Evolutionary conservation across 495 filamentous ascomycete genomes (phyloP).

Genomic region (Aspergillus indologenus): DNA sequence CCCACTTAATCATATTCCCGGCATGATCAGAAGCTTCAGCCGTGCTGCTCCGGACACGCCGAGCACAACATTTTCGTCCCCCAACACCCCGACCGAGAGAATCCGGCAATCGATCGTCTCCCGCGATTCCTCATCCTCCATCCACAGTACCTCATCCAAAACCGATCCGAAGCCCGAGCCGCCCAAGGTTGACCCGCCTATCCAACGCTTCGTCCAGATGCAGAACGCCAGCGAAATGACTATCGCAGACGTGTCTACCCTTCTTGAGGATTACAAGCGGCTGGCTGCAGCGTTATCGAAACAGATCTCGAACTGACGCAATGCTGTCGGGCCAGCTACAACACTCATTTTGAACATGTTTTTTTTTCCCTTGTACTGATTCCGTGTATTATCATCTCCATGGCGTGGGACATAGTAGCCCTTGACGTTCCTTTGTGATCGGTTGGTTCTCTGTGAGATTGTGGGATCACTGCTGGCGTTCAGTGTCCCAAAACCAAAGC

Average conservation of each 20-base stretch:
- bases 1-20: constrained; percentile 72
- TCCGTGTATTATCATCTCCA: neutral
- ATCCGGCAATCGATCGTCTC: constrained; percentile 28
- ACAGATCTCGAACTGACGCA: constrained; percentile 32
- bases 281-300: constrained; percentile 51
- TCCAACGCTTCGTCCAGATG: constrained; percentile 76
- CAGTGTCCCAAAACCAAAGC: neutral
- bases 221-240: constrained; percentile 74
- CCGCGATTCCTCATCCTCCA: constrained; percentile 18
- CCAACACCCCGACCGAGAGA: constrained; percentile 29
- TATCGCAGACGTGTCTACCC: constrained; percentile 74
- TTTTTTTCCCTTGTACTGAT: neutral
- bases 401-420: neutral
- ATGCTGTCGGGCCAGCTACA: neutral
- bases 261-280: constrained; percentile 85
- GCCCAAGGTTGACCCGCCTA: constrained; percentile 64
- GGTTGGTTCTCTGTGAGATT: neutral
- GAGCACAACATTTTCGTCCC: constrained; percentile 19
- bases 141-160: constrained; percentile 10
- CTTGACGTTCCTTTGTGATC: neutral
- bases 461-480: constrained; percentile 20
- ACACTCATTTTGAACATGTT: neutral
- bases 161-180: neutral
- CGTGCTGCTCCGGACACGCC: constrained; percentile 46
- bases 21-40: constrained; percentile 76